Evolutionary conservation across 306 rosid genomes (phyloP).

Genomic region (Gastrolobium bilobum): DNA sequence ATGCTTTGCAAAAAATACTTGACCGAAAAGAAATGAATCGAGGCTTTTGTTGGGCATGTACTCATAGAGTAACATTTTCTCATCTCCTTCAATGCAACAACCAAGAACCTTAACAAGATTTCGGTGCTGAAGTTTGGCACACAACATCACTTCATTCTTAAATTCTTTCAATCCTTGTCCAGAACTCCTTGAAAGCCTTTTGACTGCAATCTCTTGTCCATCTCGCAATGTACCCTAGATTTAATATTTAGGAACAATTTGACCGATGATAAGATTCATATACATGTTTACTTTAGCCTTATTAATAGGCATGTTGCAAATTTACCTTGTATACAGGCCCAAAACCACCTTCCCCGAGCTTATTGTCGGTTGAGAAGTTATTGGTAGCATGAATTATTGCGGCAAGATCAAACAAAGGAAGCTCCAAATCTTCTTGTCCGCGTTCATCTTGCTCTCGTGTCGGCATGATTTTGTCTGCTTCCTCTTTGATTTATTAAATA

Average conservation of each 20-base stretch:
- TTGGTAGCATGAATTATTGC: slow-evolving; percentile 56
- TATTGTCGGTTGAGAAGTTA: slow-evolving; percentile 51
- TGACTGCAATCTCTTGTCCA: slow-evolving; percentile 36
- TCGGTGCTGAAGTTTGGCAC: slow-evolving; percentile 31
- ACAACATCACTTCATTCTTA: slow-evolving; percentile 19
- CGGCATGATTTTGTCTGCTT: background rate
- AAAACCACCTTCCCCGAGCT: slow-evolving; percentile 75
- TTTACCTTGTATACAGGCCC: slow-evolving; percentile 69
- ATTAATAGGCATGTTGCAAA: background rate
- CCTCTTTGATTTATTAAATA: background rate
- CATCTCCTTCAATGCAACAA: slow-evolving; percentile 20
- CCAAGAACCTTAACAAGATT: slow-evolving; percentile 30
- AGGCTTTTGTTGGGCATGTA: slow-evolving; percentile 23
- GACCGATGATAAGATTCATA: too few relatives aligned
- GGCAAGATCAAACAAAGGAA: slow-evolving; percentile 53
- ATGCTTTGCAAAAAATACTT: background rate
- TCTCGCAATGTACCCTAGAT: slow-evolving; percentile 12
- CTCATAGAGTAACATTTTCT: slow-evolving; percentile 16
- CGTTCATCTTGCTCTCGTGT: background rate
- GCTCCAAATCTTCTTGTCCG: slow-evolving; percentile 52
- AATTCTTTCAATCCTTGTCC: slow-evolving; percentile 11
- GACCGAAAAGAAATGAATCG: background rate
- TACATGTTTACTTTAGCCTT: background rate
- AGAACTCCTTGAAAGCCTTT: slow-evolving; percentile 27
- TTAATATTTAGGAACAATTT: background rate